phyloP scores from a whole-genome alignment of 805 yeast species.

The Yamadazyma endophytica region DNA sequence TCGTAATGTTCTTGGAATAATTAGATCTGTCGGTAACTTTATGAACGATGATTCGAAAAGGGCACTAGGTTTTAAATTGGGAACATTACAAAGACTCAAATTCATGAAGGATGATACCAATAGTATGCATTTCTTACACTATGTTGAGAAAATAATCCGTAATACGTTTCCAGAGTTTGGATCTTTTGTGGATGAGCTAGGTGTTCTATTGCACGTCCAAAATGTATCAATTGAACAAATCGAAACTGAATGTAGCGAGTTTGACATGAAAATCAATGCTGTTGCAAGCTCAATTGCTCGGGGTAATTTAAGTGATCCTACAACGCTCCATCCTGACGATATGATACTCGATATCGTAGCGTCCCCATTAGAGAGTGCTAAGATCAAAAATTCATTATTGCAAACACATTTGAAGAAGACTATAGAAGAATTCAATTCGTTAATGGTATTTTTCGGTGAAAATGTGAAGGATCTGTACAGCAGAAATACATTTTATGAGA shows the following conservation, averaged over 20 bases:
- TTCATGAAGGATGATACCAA: constrained; percentile 89
- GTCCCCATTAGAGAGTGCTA: constrained; percentile 71
- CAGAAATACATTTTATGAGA: constrained; percentile 66
- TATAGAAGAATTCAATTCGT: constrained; percentile 57
- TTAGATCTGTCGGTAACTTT: constrained; percentile 88
- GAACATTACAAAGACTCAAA: constrained; percentile 83
- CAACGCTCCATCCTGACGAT: constrained; percentile 80
- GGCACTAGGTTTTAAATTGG: constrained; percentile 87
- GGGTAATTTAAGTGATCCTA: constrained; percentile 82
- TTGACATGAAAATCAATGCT: constrained; percentile 56
- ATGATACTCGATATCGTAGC: constrained; percentile 56
- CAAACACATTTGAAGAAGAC: constrained; percentile 61
- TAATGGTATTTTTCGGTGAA: constrained; percentile 90
- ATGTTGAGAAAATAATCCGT: constrained; percentile 86
- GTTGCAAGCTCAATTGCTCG: constrained; percentile 69
- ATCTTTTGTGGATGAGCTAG: constrained; percentile 68
- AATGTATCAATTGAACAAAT: constrained; percentile 82
- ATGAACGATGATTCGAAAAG: constrained; percentile 94
- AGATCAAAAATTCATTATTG: constrained; percentile 61
- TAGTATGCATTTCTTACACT: constrained; percentile 84
- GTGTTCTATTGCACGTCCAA: constrained; percentile 54
- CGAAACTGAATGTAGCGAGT: constrained; percentile 65
- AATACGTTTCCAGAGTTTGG: constrained; percentile 77
- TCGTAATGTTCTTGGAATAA: constrained; percentile 72
- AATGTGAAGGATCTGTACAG: constrained; percentile 67